Percentiles rank a stretch among this genome's conserved stretches.
phyloP scores from a whole-genome alignment of 345 rosid genomes.

The Cochlearia excelsa region DNA sequence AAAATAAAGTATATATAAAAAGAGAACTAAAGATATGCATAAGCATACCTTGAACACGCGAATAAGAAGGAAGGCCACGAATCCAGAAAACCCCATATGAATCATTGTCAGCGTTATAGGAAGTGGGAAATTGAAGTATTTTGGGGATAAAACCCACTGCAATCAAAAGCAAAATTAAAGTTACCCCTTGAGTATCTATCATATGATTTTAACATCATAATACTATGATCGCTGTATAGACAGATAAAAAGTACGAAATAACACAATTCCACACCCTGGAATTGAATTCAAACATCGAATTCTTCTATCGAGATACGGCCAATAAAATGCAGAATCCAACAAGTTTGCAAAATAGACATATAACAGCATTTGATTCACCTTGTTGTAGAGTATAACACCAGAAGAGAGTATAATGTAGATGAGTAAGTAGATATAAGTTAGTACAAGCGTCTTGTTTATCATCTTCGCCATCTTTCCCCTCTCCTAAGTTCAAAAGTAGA shows the following conservation, averaged over 20 bases:
- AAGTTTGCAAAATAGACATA: background rate
- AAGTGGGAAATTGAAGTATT: conserved; percentile 81
- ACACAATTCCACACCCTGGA: background rate
- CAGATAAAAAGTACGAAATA: background rate
- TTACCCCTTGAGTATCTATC: background rate
- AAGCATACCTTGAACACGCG: conserved; percentile 82
- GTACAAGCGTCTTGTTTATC: conserved; percentile 69
- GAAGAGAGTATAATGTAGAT: conserved; percentile 86
- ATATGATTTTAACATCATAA: conserved; percentile 16
- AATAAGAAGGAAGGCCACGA: conserved; percentile 69
- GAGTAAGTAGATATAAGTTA: conserved; percentile 80
- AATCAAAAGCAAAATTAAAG: conserved; percentile 24
- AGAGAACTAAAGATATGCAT: conserved; percentile 9
- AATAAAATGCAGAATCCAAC: background rate
- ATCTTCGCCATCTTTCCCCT: conserved; percentile 42
- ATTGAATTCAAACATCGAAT: background rate
- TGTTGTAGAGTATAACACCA: conserved; percentile 91
- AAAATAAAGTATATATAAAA: background rate
- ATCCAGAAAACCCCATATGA: conserved; percentile 89
- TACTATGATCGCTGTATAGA: conserved; percentile 4
- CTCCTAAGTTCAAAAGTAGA: conserved; percentile 23
- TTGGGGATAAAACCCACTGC: conserved; percentile 98
- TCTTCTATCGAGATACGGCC: background rate
- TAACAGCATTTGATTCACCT: conserved; percentile 45
- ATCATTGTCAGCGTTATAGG: conserved; percentile 95